Base-by-base conservation (phyloP, 1,139 yeast species). In the Pichia sp. region DNA sequence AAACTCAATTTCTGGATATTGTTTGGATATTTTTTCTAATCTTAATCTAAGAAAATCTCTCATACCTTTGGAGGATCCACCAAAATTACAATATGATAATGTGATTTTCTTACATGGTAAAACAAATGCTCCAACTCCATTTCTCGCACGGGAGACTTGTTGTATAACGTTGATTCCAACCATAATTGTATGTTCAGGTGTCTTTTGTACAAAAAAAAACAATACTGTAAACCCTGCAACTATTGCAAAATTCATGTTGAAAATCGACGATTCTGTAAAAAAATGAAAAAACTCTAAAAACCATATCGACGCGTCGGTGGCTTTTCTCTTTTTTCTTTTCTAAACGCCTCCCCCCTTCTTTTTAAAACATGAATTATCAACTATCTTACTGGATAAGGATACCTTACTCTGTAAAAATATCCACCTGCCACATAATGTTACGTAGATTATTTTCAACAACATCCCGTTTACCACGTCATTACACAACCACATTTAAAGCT, bases 61-160 rank as follows among this genome's bases (percentile, higher is more conserved):
- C 69, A 88, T 76, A 5, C 97, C 97, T 47, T 74, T 73, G 1
- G 97, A 90, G 5, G 96, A 85, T 20, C 97, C 98, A 44, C 97
- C 97, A 85, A 94, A 85, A 72, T 89, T 87, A 70, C 96, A 87
- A 68, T 82, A 89, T 53, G 85, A 82, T 47, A 90, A 67, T 13
- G 82, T 77, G 52, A 89, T 74, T 60, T 76, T 79, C 59, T 78
- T 79, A 70, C 96, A 88, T 47, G 88, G 92, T 42, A 72, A 71
- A 15, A 88, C 77, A 62, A 77, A 88, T 0, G 94, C 79, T 7
- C 94, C 94, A 25, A 86, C 73, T 39, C 96, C 97, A 61, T 89
- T 89, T 53, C 89, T 76, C 27, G 85, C 79, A 42, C 73, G 66
- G 16, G 89, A 74, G 0, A 71, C 63, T 59, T 72, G 80, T 38